Evolutionary conservation across 129 eudicot genomes (phyloP), one percentile per base, ranked within the genome.

Genomic region (Silybum marianum): DNA sequence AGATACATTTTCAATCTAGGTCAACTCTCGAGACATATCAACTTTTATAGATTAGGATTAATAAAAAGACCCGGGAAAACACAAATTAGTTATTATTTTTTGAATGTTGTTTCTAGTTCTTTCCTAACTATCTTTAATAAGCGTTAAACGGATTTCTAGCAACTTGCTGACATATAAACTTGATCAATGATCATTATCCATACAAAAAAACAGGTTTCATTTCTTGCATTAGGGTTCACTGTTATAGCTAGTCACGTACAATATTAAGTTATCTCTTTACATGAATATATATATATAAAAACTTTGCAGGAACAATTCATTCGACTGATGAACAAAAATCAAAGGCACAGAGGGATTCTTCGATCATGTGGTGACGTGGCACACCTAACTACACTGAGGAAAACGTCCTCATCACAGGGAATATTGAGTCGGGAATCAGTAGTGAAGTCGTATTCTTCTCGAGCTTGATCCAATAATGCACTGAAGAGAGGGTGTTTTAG

Each of bases 401-500:
- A 88, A 65, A 86, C 76, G 51, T 81, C 82, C 72, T 86, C 92
- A 51, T 86, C 85, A 44, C 92, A 88, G 9, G 92, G 92, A 78
- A 88, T 86, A 71, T 73, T 85, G 76, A 88, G 88, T 73, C 78
- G 82, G 13, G 88, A 84, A 38, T 75, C 86, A 44, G 70, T 79
- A 78, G 85, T 86, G 83, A 85, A 88, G 24, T 84, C 91, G 13
- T 82, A 83, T 44, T 88, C 88, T 76, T 88, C 88, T 38, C 83
- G 83, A 71, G 84, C 92, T 85, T 86, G 84, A 84, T 88, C 89
- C 83, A 88, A 78, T 84, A 88, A 79, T 2, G 88, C 89, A 26
- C 74, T 81, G 84, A 88, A 88, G 38, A 88, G 82, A 11, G 92
- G 92, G 82, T 88, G 90, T 63, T 88, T 84, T 23, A 88, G 86